These are phyloP conservation scores for Rhodosporidiobolus sp. DNA, from an alignment of 768 basidiomycete species.

Conservation along the genomic window DNA sequence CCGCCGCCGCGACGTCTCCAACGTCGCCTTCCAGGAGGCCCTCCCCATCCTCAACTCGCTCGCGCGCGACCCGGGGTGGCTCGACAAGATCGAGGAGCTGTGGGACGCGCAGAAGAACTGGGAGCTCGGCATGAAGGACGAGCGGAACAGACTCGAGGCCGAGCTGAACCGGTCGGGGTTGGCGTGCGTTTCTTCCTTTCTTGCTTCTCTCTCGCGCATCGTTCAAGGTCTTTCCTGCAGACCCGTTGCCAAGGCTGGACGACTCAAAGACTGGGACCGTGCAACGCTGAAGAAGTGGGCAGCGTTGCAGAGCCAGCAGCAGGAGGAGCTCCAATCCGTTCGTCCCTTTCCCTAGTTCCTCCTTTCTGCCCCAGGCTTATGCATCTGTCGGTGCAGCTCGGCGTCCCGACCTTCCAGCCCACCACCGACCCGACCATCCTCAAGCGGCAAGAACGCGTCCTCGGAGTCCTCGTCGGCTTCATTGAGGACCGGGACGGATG, in stretches of 20 bases:
- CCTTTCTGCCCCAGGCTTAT: too few relatives aligned
- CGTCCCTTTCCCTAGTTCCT: neutral
- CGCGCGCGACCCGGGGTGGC: neutral
- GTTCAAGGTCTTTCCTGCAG: neutral
- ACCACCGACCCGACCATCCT: conserved; percentile 23
- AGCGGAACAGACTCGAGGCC: conserved; percentile 24
- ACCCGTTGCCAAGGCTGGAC: neutral
- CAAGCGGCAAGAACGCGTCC: conserved; percentile 32
- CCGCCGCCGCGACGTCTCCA: conserved; percentile 9
- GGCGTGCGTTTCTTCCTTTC: conserved; percentile 1
- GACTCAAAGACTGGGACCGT: conserved; percentile 28
- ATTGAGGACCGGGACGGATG: conserved; percentile 29
- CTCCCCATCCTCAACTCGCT: conserved; percentile 30
- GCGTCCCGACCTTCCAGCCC: conserved; percentile 32
- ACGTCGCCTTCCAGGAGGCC: conserved; percentile 27
- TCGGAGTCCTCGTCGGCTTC: conserved; percentile 37
- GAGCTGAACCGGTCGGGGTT: conserved; percentile 1
- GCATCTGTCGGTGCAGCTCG: neutral
- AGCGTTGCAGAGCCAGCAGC: conserved; percentile 19
- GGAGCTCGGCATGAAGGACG: conserved; percentile 36
- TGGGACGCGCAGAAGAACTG: conserved; percentile 31
- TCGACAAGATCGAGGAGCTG: conserved; percentile 14
- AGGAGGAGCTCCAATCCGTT: conserved; percentile 14
- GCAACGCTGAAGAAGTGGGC: conserved; percentile 8
- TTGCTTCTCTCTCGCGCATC: neutral